Base-by-base conservation (phyloP, 192 early-diverging fungal species). In the Coemansia sp. region DNA sequence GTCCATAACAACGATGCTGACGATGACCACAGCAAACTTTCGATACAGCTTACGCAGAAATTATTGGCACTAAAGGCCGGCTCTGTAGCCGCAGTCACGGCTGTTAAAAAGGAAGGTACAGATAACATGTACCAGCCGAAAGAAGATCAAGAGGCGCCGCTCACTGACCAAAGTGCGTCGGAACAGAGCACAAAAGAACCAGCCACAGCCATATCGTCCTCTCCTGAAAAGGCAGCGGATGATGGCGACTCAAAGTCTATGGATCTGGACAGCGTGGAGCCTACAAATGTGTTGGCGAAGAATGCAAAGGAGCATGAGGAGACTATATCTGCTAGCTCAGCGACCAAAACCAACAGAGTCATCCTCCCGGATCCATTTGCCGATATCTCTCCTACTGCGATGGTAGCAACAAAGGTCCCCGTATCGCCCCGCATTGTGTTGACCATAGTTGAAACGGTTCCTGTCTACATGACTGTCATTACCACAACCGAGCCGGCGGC, bases 361-460 rank as follows among this genome's bases (percentile, higher is more conserved):
- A 64, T 80, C 31, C 67, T 80, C 26, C 74, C 79, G 0, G 74
- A 81, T 25, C 79, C 74, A 18, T 81, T 81, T 34, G 74, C 56
- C 6, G 79, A 81, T 35, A 81, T 81, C 20, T 57, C 70, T 12
- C 59, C 79, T 2, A 72, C 73, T 0, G 73, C 79, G 16, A 81
- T 81, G 73, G 79, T 81, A 6, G 74, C 74, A 21, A 81, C 73
- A 13, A 81, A 70, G 40, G 52, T 73, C 58, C 30, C 74, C 0
- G 72, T 77, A 49, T 77, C 71, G 59, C 80, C 80, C 21, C 75
- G 75, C 15, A 71, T 77, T 2, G 74, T 82, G 46, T 68, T 82
- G 61, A 82, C 80, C 16, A 77, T 82, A 6, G 80, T 83, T 40
- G 81, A 83, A 43, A 79, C 76, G 3, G 81, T 83, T 30, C 81